These are phyloP conservation scores for Russula dissimulans DNA, from an alignment of 768 basidiomycete species.

Conservation along the genomic window DNA sequence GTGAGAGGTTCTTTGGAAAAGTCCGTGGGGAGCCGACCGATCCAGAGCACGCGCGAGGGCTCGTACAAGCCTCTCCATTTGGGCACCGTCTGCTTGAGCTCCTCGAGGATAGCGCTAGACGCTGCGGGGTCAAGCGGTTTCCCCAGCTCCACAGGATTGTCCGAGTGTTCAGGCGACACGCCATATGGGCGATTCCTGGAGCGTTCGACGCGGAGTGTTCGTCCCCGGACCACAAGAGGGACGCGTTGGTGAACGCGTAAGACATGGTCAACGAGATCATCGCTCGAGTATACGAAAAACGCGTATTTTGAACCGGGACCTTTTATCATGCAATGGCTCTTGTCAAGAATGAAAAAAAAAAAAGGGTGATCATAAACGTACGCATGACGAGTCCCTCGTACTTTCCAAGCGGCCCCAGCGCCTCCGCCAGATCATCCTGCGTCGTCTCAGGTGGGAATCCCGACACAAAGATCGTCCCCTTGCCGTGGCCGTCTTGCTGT, in stretches of 20 bases:
- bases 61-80: not conserved
- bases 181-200: not conserved
- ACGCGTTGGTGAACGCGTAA: constrained; percentile 1
- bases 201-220: not conserved
- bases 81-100: constrained; percentile 4
- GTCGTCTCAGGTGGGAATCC: not conserved
- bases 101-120: not conserved
- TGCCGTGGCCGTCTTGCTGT: too few species aligned
- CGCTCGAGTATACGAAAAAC: not conserved
- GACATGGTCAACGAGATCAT: not conserved
- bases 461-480: not conserved
- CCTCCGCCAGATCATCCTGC: not conserved
- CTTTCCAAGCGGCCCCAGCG: not conserved
- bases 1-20: not conserved
- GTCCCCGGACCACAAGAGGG: not conserved
- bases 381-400: constrained; percentile 4
- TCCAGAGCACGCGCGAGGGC: constrained; percentile 9
- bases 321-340: not conserved
- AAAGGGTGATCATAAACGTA: not conserved
- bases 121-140: not conserved
- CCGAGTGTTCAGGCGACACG: not conserved
- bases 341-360: not conserved
- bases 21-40: not conserved
- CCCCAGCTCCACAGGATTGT: not conserved
- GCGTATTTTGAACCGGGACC: constrained; percentile 11